Evolutionary conservation across 768 basidiomycete species (phyloP), one percentile per base, ranked within the genome.

Genomic region (Amanita rubescens): DNA sequence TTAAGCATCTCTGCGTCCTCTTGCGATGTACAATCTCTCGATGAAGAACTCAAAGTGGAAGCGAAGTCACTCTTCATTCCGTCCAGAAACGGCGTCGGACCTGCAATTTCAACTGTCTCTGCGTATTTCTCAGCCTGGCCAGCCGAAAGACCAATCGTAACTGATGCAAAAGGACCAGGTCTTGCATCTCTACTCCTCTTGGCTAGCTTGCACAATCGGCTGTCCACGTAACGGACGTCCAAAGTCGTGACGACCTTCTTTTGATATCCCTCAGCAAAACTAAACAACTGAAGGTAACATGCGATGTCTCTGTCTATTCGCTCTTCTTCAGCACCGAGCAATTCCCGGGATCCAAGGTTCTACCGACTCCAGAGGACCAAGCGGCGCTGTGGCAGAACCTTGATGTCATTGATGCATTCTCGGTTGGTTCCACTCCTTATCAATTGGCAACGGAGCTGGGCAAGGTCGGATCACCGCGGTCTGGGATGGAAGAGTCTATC

Each of bases 221-320:
- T 58, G 80, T 98, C 9, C 96, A 99, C 66, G 79, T 98, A 59
- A 90, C 90, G 8, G 89, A 94, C 61, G 90, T 98, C 30, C 84
- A 84, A 57, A 87, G 77, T 57, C 78, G 80, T 59, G 92, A 94
- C 51, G 96, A 98, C 63, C 74, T 99, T 45, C 75, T 87, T 27
- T 72, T 99, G 54, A 97, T 99, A 65, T 85, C 88, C 2, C 76
- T 99, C 35, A 94, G 92, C 78, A 99, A 99, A 73, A 85, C 86
- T 38, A 94, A 93, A 73, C 76, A 88, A 11, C 80, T 98, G 61
- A 88, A 90, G 62, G 95, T 97, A 47, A 97, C 95, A 3, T 98
- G 95, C 67, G 96, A 99, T 60, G 91, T 96, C 30, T 85, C 94
- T 12, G 78, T 97, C 47, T 97, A 88, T 68, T 80, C 90, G 15